phyloP scores from a whole-genome alignment of 2,329 filamentous ascomycete species.

The Fonsecaea pugnacius region DNA sequence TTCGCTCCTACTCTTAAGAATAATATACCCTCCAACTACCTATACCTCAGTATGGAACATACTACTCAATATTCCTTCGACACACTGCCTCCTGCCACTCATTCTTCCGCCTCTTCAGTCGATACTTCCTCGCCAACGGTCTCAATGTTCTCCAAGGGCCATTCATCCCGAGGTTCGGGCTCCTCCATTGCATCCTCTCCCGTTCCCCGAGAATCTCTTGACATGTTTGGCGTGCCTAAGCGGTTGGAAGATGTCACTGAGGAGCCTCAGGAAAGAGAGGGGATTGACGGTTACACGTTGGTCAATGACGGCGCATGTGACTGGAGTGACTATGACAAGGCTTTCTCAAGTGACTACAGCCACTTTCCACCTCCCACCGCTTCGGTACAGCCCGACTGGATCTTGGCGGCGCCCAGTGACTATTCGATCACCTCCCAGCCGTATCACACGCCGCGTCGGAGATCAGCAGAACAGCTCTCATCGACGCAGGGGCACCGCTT shows the following conservation, averaged over 20 bases:
- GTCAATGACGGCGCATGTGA: constrained; percentile 34
- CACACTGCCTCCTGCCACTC: constrained; percentile 18
- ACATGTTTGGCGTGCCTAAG: constrained; percentile 60
- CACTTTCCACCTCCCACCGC: constrained; percentile 25
- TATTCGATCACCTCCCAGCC: constrained; percentile 22
- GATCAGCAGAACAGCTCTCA: constrained; percentile 64
- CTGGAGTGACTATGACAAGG: constrained; percentile 44
- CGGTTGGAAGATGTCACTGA: constrained; percentile 82
- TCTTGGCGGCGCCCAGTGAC: constrained; percentile 28
- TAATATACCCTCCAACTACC: constrained; percentile 14
- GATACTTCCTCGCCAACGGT: constrained; percentile 30
- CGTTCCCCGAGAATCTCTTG: constrained; percentile 52
- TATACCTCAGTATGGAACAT: constrained; percentile 25
- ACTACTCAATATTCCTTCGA: constrained; percentile 11
- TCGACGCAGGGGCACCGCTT: constrained; percentile 68
- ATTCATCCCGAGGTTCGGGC: constrained; percentile 34
- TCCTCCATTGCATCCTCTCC: constrained; percentile 68
- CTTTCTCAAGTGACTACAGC: constrained; percentile 23
- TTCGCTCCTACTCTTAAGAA: constrained; percentile 7
- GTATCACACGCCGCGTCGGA: constrained; percentile 60
- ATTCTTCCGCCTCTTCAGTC: constrained; percentile 27
- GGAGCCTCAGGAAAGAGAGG: constrained; percentile 54
- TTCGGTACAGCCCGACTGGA: constrained; percentile 32
- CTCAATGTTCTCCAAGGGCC: constrained; percentile 35
- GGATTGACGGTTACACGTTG: constrained; percentile 33